Percentiles rank a stretch among this genome's conserved stretches.
These are phyloP conservation scores for Aspergillus ochraceoroseus DNA, from an alignment of 2,329 filamentous ascomycete genomes.

Conservation along the genomic window DNA sequence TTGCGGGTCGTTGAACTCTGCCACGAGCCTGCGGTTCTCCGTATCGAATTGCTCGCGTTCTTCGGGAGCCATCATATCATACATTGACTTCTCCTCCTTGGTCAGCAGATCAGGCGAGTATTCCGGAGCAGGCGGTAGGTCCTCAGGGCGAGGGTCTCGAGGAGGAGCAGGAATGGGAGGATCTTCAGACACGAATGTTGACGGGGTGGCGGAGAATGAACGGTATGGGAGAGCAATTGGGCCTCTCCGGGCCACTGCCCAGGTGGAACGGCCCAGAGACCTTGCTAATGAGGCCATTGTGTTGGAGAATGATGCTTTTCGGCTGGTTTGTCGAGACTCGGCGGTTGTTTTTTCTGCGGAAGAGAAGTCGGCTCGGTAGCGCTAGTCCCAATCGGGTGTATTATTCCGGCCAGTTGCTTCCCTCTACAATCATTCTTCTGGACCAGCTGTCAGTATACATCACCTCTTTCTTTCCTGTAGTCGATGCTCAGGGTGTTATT, in stretches of 20 bases:
- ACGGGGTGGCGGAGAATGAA: constrained; percentile 35
- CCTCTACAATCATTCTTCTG: too few relatives aligned
- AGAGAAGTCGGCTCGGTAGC: constrained; percentile 16
- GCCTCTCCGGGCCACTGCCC: constrained; percentile 32
- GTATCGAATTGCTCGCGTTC: constrained; percentile 36
- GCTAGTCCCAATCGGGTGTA: constrained; percentile 24
- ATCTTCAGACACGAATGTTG: constrained; percentile 33
- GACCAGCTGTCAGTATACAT: too few relatives aligned
- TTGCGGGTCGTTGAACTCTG: constrained; percentile 36
- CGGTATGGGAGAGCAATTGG: constrained; percentile 25
- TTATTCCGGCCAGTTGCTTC: too few relatives aligned
- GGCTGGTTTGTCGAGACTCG: constrained; percentile 22
- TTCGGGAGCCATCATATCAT: constrained; percentile 38
- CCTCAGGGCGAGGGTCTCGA: constrained; percentile 27
- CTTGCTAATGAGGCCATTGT: constrained; percentile 41
- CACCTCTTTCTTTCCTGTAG: too few relatives aligned
- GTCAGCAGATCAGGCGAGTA: constrained; percentile 36
- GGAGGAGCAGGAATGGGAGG: constrained; percentile 29
- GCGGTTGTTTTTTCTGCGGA: constrained; percentile 23
- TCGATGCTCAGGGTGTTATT: too few relatives aligned
- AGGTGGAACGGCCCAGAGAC: constrained; percentile 37
- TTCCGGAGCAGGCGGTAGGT: constrained; percentile 30
- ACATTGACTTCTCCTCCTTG: constrained; percentile 36
- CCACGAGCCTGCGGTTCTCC: constrained; percentile 34
- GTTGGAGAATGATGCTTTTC: constrained; percentile 15